Base-by-base conservation (phyloP, 2,329 filamentous ascomycete species). In the Aspergillus caelatus region DNA sequence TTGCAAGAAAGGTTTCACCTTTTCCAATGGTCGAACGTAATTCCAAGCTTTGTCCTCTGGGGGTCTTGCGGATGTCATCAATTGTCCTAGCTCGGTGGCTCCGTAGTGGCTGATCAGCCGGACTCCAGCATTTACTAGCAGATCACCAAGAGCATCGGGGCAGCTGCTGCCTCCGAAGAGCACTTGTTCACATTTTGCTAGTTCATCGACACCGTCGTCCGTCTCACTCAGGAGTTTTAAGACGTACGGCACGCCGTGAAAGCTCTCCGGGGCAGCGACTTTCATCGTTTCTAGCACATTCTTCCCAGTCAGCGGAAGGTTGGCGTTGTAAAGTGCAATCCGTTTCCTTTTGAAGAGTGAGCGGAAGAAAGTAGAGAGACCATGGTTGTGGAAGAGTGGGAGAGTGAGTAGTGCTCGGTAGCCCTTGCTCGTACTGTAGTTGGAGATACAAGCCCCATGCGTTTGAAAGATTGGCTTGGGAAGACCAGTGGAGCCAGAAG, bases 181-280 rank as follows among this genome's bases (percentile, higher is more conserved):
- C 11, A 11, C 32, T 32, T 32, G 9, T 32, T 32, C 32, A 11
- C 32, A 32, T 32, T 32, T 32, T 11, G 9, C 32, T 11, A 32
- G 9, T 32, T 32, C 32, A 32, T 11, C 11, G 32, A 32, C 32
- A 2, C 32, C 9, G 0, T 11, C 32, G 32, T 32, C 32, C 10
- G 32, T 32, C 11, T 91, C 88, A 1, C 83, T 82, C 1, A 91
- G 75, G 0, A 91, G 76, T 68, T 90, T 89, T 23, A 91, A 75
- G 0, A 86, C 83, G 67, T 90, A 90, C 0, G 88, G 88, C 0
- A 91, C 88, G 1, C 81, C 83, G 58, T 88, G 83, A 43, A 89
- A 83, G 23, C 73, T 70, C 34, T 72, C 64, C 1, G 71, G 70
- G 30, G 66, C 46, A 11, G 70, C 68, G 1, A 66, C 64, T 30